These are phyloP conservation scores for Pichia phayaonensis DNA, from an alignment of 805 yeast species.

Conservation along the genomic window DNA sequence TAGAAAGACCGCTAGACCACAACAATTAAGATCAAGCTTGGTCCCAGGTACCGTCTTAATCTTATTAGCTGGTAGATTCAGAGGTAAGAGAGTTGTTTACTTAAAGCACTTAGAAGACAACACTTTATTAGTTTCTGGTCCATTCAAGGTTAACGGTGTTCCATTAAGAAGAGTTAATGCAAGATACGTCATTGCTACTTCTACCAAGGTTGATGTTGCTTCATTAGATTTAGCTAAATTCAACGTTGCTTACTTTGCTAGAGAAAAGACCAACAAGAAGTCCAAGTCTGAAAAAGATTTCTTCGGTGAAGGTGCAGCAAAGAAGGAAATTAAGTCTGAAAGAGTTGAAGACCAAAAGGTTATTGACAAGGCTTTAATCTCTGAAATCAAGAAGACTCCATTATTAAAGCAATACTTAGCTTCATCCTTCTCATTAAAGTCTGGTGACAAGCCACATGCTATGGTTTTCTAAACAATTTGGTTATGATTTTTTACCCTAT, in stretches of 20 bases:
- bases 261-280: constrained; percentile 80
- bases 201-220: constrained; percentile 78
- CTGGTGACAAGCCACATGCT: constrained; percentile 97
- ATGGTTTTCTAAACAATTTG: constrained; percentile 72
- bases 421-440: constrained; percentile 91
- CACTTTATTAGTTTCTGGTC: constrained; percentile 96
- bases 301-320: constrained; percentile 69
- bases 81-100: constrained; percentile 99
- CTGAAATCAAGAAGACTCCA: constrained; percentile 96
- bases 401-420: constrained; percentile 94
- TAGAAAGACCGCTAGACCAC: constrained; percentile 89
- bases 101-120: constrained; percentile 95
- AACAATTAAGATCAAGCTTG: constrained; percentile 89
- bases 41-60: constrained; percentile 98
- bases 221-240: constrained; percentile 84
- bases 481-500: constrained; percentile 8
- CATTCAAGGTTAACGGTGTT: constrained; percentile 99
- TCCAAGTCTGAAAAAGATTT: constrained; percentile 88
- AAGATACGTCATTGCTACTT: constrained; percentile 97
- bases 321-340: constrained; percentile 85
- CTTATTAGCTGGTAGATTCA: constrained; percentile 97
- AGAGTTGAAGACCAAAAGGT: constrained; percentile 95
- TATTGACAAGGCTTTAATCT: constrained; percentile 85
- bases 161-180: constrained; percentile 99
- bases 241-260: constrained; percentile 92